A percentile compares a stretch with the other conserved stretches of the same genome.
Evolutionary conservation across 192 early-diverging fungal genomes (phyloP).

Genomic region (Coemansia sp.): DNA sequence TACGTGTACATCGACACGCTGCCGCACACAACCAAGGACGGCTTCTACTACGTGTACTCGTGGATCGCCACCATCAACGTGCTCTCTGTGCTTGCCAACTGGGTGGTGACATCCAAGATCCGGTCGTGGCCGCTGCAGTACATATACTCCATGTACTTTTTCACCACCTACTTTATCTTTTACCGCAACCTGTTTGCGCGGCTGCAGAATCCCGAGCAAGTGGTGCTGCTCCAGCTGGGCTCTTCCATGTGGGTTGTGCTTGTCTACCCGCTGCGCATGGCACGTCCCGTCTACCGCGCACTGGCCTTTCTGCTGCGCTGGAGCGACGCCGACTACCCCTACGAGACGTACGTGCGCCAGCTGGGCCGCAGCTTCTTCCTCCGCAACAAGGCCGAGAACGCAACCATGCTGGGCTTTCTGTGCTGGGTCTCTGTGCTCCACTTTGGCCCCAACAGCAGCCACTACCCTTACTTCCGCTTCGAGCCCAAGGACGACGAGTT

Average conservation of each 20-base stretch:
- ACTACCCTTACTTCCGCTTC: constrained; percentile 74
- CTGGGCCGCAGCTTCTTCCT: constrained; percentile 70
- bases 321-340: constrained; percentile 59
- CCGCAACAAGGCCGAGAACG: constrained; percentile 75
- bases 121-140: constrained; percentile 68
- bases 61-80: constrained; percentile 72
- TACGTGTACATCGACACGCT: constrained; percentile 60
- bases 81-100: constrained; percentile 65
- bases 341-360: constrained; percentile 67
- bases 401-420: constrained; percentile 74
- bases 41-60: constrained; percentile 70
- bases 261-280: constrained; percentile 75
- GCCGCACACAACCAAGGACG: constrained; percentile 63
- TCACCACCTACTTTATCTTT: constrained; percentile 81
- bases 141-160: constrained; percentile 74
- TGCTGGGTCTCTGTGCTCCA: constrained; percentile 70
- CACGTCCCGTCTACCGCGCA: constrained; percentile 54
- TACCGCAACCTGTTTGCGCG: constrained; percentile 77
- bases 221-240: constrained; percentile 64
- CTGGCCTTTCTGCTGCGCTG: constrained; percentile 55
- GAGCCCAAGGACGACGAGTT: constrained; percentile 49
- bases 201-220: constrained; percentile 67
- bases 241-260: constrained; percentile 75
- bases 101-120: constrained; percentile 64
- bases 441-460: constrained; percentile 66